Conservation (phyloP, 1,284 basidiomycete species). For the Tylopilus microsporus region DNA sequence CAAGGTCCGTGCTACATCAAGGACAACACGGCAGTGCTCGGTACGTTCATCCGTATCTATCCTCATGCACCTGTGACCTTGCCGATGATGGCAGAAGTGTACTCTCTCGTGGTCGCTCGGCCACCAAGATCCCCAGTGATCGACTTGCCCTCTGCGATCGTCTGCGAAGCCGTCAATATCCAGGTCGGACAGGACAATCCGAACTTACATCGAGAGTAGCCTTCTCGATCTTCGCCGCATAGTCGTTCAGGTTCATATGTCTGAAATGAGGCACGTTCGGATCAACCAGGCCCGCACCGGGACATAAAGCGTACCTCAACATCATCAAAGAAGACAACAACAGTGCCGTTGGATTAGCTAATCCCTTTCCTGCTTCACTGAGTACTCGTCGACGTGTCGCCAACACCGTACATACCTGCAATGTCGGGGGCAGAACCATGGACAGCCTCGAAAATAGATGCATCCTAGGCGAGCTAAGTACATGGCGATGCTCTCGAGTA, state of each 20-base stretch:
- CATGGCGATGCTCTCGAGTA: not conserved
- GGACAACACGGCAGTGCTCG: too few species aligned
- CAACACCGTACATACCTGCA: constrained; percentile 48
- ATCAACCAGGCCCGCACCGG: constrained; percentile 17
- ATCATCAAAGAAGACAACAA: constrained; percentile 96
- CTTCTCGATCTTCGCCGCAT: constrained; percentile 89
- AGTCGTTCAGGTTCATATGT: constrained; percentile 89
- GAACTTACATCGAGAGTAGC: constrained; percentile 75
- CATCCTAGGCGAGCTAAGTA: constrained; percentile 58
- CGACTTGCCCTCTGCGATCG: constrained; percentile 89
- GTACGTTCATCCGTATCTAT: not conserved
- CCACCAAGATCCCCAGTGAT: constrained; percentile 94
- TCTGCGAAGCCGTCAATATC: constrained; percentile 45
- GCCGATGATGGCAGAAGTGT: constrained; percentile 81
- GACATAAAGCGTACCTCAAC: constrained; percentile 61
- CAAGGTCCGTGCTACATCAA: not conserved
- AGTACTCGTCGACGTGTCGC: constrained; percentile 3
- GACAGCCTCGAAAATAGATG: constrained; percentile 99
- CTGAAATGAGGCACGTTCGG: constrained; percentile 40
- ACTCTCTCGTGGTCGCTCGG: constrained; percentile 82
- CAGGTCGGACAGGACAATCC: constrained; percentile 17
- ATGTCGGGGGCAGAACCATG: constrained; percentile 94
- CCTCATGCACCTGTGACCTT: constrained; percentile 54
- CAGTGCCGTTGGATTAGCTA: constrained; percentile 97
- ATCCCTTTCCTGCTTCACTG: constrained; percentile 72